These are phyloP conservation scores for Rhizopogon salebrosus DNA, from an alignment of 768 basidiomycete species.

Conservation along the genomic window DNA sequence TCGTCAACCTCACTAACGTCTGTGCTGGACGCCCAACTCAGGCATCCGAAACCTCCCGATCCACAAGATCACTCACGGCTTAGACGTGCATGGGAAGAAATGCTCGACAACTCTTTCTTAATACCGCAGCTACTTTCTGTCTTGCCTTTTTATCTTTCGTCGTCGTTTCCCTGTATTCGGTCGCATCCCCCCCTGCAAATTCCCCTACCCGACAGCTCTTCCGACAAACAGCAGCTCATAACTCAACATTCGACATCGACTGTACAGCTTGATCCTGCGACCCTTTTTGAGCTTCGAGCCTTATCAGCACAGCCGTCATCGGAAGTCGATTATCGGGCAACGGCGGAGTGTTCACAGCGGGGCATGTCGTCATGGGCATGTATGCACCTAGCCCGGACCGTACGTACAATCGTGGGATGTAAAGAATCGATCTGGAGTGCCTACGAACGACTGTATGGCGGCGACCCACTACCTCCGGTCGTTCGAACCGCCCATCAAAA, in stretches of 20 bases:
- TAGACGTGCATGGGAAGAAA: constrained; percentile 60
- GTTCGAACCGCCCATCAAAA: constrained; percentile 31
- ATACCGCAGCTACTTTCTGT: constrained; percentile 49
- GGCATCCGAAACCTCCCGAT: constrained; percentile 25
- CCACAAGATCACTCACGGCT: constrained; percentile 61
- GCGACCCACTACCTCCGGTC: constrained; percentile 32
- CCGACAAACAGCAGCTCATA: constrained; percentile 12
- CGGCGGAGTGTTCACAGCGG: constrained; percentile 19
- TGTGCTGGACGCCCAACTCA: constrained; percentile 8
- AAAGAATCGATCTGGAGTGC: constrained; percentile 67
- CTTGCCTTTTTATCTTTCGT: constrained; percentile 62
- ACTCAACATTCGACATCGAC: not conserved
- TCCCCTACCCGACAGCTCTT: constrained; percentile 51
- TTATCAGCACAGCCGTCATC: constrained; percentile 15
- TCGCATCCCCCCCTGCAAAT: constrained; percentile 44
- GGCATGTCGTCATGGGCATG: constrained; percentile 41
- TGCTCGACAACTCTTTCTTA: constrained; percentile 57
- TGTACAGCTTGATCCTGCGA: constrained; percentile 23
- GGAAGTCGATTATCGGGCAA: constrained; percentile 17
- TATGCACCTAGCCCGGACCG: constrained; percentile 62
- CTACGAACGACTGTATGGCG: constrained; percentile 45
- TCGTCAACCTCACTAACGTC: constrained; percentile 19
- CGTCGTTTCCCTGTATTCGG: constrained; percentile 50
- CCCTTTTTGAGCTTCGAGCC: constrained; percentile 26
- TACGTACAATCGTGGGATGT: constrained; percentile 54